Percentiles rank a stretch among this genome's conserved stretches.
These are phyloP conservation scores for Globisporangium okanoganense DNA, from an alignment of 352 stramenopile species.

Conservation along the genomic window DNA sequence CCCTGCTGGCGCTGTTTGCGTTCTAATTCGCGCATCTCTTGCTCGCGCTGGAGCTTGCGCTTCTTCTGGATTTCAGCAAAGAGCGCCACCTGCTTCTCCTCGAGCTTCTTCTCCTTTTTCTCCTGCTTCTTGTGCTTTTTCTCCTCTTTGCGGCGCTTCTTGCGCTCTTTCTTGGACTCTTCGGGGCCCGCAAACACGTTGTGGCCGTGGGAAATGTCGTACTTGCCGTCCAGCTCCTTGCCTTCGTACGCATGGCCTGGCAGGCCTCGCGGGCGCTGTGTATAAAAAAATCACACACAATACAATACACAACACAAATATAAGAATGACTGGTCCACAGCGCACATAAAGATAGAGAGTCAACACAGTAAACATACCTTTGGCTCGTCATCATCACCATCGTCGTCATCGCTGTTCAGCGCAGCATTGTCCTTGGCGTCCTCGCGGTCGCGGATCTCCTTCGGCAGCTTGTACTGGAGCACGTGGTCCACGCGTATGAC, in stretches of 20 bases:
- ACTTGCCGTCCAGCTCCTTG: constrained; percentile 71
- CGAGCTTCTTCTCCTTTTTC: constrained; percentile 46
- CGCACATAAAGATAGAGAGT: background rate
- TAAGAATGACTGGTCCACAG: background rate
- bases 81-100: constrained; percentile 47
- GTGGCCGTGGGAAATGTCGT: constrained; percentile 71
- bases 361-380: background rate
- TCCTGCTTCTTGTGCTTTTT: constrained; percentile 50
- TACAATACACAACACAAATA: background rate
- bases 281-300: background rate
- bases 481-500: constrained; percentile 96
- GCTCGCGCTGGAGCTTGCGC: constrained; percentile 25
- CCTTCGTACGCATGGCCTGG: constrained; percentile 87
- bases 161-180: constrained; percentile 53
- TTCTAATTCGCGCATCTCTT: constrained; percentile 15
- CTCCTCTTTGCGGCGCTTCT: constrained; percentile 50
- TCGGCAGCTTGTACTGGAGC: constrained; percentile 96
- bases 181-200: constrained; percentile 77
- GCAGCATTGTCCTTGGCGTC: constrained; percentile 39
- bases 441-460: constrained; percentile 84
- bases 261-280: constrained; percentile 28
- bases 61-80: constrained; percentile 49
- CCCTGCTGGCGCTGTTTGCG: constrained; percentile 12
- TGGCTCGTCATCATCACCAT: constrained; percentile 10
- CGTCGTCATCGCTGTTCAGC: constrained; percentile 15